A percentile compares a stretch with the other conserved stretches of the same genome.
Evolutionary conservation across 169 alveolate genomes (phyloP).

Genomic region (Plasmodium blacklocki): DNA sequence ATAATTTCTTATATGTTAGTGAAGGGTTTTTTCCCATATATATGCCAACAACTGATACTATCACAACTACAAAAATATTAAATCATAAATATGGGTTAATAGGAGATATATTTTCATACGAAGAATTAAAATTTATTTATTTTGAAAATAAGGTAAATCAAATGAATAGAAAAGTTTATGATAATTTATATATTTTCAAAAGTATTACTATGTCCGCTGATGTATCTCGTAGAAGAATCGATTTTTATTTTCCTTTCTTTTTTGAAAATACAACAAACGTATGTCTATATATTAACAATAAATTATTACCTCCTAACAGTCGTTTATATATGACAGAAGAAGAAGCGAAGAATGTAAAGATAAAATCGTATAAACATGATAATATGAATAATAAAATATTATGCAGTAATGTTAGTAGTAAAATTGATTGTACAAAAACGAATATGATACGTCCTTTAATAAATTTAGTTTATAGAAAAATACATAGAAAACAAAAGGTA

Average conservation of each 20-base stretch:
- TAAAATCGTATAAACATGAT: conserved; percentile 79
- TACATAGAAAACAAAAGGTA: conserved; percentile 54
- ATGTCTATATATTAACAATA: conserved; percentile 78
- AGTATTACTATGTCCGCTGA: conserved; percentile 80
- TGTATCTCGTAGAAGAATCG: conserved; percentile 81
- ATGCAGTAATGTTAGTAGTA: conserved; percentile 79
- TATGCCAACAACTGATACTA: conserved; percentile 63
- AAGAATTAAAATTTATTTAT: conserved; percentile 63
- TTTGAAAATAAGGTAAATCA: conserved; percentile 75
- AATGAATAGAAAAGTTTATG: conserved; percentile 61
- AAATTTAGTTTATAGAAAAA: conserved; percentile 67
- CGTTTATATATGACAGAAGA: conserved; percentile 84
- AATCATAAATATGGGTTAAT: conserved; percentile 77
- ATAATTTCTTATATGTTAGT: conserved; percentile 63
- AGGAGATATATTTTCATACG: conserved; percentile 78
- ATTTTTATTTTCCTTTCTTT: conserved; percentile 81
- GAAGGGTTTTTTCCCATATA: conserved; percentile 52
- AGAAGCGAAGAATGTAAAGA: conserved; percentile 77
- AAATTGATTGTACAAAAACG: conserved; percentile 81
- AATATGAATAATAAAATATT: conserved; percentile 74
- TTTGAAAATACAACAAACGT: conserved; percentile 82
- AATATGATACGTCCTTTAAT: conserved; percentile 75
- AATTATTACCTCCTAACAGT: conserved; percentile 79
- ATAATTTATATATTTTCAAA: conserved; percentile 64
- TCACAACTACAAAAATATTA: conserved; percentile 70